Percentiles rank a stretch among this genome's conserved stretches.
Conservation (phyloP, 192 early-diverging fungal genomes). For the Coemansia sp. region DNA sequence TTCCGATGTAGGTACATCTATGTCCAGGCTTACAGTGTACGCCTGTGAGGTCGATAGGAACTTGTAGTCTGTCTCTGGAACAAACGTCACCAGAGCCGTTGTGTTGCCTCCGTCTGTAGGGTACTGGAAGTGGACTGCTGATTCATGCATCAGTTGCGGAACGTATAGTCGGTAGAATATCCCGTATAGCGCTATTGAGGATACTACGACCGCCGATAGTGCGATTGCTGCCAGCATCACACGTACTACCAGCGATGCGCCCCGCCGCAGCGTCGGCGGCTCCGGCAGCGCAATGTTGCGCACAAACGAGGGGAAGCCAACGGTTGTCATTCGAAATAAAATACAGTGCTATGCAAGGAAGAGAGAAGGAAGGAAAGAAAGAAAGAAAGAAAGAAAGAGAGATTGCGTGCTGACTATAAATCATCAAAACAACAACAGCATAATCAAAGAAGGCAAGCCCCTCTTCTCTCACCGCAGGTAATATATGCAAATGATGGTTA, state of each 20-base stretch:
- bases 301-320: neutral
- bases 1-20: conserved; percentile 62
- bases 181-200: conserved; percentile 50
- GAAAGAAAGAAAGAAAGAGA: neutral
- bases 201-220: conserved; percentile 12
- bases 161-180: conserved; percentile 65
- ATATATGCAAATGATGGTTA: too few relatives aligned
- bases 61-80: conserved; percentile 38
- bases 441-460: too few relatives aligned
- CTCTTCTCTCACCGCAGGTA: too few relatives aligned
- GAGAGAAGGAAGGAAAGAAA: neutral
- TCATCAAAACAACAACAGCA: too few relatives aligned
- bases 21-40: conserved; percentile 60
- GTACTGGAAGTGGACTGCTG: conserved; percentile 63
- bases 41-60: conserved; percentile 56
- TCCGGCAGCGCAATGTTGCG: conserved; percentile 12
- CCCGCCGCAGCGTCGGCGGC: conserved; percentile 23
- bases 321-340: neutral
- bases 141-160: conserved; percentile 56
- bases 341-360: neutral
- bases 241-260: conserved; percentile 25
- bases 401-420: too few relatives aligned
- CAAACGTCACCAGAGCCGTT: conserved; percentile 27
- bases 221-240: conserved; percentile 24
- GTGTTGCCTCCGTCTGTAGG: conserved; percentile 14